These are phyloP conservation scores for Paracoccidioides brasiliensis DNA, from an alignment of 2,329 filamentous ascomycete genomes.

Conservation along the genomic window DNA sequence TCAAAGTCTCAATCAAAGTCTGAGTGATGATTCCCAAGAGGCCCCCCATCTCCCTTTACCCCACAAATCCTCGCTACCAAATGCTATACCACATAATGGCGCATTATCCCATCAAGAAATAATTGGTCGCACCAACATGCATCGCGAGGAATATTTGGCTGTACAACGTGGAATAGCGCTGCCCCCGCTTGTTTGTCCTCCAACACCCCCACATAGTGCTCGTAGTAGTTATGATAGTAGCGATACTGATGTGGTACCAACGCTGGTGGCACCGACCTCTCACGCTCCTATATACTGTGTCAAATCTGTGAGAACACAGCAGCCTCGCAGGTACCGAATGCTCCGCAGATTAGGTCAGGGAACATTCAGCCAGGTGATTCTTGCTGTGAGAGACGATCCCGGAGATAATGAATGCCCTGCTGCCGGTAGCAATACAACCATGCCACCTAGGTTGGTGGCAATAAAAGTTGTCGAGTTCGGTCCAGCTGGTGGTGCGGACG, in stretches of 20 bases:
- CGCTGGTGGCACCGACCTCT: conserved; percentile 10
- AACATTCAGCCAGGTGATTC: conserved; percentile 86
- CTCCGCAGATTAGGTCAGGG: conserved; percentile 76
- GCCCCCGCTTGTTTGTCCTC: conserved; percentile 44
- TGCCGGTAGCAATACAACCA: conserved; percentile 4
- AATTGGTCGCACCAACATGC: conserved; percentile 33
- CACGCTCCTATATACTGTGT: conserved; percentile 49
- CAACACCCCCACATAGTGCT: conserved; percentile 72
- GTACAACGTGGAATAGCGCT: conserved; percentile 59
- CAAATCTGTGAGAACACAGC: conserved; percentile 51
- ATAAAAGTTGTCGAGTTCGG: conserved; percentile 94
- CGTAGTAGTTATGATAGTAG: conserved; percentile 42
- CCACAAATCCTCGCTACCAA: conserved; percentile 61
- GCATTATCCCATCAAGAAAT: conserved; percentile 37
- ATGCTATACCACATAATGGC: conserved; percentile 36
- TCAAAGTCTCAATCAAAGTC: conserved; percentile 63
- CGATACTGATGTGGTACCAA: conserved; percentile 28
- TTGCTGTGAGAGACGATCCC: conserved; percentile 66
- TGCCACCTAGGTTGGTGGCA: conserved; percentile 57
- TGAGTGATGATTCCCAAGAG: conserved; percentile 79
- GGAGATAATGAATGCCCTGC: conserved; percentile 24
- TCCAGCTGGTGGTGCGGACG: conserved; percentile 81
- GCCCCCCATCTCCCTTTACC: conserved; percentile 50
- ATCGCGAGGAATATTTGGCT: conserved; percentile 71
- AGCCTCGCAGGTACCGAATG: conserved; percentile 64